Evolutionary conservation across 2,329 filamentous ascomycete species (phyloP).

Genomic region (Hymenoscyphus linearis): DNA sequence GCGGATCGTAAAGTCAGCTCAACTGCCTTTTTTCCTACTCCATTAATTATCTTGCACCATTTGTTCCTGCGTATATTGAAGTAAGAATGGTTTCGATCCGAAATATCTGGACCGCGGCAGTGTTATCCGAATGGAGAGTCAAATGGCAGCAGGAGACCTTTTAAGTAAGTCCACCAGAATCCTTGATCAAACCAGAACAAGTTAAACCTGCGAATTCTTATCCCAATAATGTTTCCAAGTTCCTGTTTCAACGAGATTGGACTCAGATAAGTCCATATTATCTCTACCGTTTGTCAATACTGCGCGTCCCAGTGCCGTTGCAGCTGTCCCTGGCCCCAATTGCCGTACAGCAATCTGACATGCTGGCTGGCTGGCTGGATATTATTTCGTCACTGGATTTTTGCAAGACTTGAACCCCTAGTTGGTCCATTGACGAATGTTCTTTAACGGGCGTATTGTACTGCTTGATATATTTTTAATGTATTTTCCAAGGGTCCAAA

Average conservation of each 20-base stretch:
- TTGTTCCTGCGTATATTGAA: constrained; percentile 10
- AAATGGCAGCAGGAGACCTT: neutral
- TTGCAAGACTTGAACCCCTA: neutral
- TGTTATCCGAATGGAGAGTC: constrained; percentile 6
- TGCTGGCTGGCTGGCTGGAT: neutral
- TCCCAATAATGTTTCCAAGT: neutral
- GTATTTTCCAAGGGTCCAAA: neutral
- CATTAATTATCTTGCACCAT: neutral
- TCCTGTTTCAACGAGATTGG: neutral
- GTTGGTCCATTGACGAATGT: neutral
- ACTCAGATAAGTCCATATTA: neutral
- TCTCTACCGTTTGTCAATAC: neutral
- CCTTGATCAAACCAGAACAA: neutral
- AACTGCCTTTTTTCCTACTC: constrained; percentile 2
- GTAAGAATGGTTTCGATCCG: neutral
- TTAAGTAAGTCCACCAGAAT: neutral
- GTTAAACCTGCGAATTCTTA: neutral
- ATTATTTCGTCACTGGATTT: neutral
- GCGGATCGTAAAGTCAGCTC: constrained; percentile 7
- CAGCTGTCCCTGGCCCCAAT: neutral
- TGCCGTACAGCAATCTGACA: neutral
- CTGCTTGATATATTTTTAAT: neutral
- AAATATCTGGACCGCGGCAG: constrained; percentile 4
- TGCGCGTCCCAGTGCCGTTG: neutral
- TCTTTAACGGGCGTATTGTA: neutral